Conservation (phyloP, 2,329 filamentous ascomycete genomes). For the Sarocladium oryzae region DNA sequence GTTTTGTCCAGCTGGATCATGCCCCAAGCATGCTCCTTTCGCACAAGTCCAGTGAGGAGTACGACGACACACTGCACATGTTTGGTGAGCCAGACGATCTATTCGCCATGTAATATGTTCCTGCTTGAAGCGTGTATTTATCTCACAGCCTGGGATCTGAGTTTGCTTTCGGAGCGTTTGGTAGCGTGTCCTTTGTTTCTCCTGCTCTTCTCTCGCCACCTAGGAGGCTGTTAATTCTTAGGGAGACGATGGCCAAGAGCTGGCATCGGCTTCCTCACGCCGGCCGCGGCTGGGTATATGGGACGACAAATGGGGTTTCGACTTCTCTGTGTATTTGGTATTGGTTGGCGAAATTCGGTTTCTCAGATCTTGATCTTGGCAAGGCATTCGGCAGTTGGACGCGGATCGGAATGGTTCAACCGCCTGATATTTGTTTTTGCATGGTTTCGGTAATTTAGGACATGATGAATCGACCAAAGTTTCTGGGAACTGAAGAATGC, state of each 20-base stretch:
- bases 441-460: conserved; percentile 1
- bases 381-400: neutral
- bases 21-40: conserved; percentile 44
- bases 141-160: neutral
- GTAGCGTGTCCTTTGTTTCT: conserved; percentile 2
- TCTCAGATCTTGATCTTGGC: neutral
- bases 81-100: conserved; percentile 45
- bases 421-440: neutral
- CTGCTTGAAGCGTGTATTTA: neutral
- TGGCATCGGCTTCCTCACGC: conserved; percentile 1
- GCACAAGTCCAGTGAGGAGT: conserved; percentile 49
- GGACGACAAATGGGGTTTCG: conserved; percentile 6
- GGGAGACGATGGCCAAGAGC: conserved; percentile 7
- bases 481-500: neutral
- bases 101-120: conserved; percentile 24
- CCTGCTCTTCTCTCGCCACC: conserved; percentile 2
- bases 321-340: neutral
- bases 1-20: conserved; percentile 36
- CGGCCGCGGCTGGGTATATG: conserved; percentile 6
- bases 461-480: conserved; percentile 9
- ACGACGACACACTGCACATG: conserved; percentile 42
- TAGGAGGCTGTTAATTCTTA: conserved; percentile 8
- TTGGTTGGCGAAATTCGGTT: conserved; percentile 4
- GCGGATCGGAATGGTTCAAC: neutral
- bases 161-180: conserved; percentile 4